Evolutionary conservation across 2,329 filamentous ascomycete genomes (phyloP), one percentile per base, ranked within the genome.

Genomic region (Neonectria coccinea): DNA sequence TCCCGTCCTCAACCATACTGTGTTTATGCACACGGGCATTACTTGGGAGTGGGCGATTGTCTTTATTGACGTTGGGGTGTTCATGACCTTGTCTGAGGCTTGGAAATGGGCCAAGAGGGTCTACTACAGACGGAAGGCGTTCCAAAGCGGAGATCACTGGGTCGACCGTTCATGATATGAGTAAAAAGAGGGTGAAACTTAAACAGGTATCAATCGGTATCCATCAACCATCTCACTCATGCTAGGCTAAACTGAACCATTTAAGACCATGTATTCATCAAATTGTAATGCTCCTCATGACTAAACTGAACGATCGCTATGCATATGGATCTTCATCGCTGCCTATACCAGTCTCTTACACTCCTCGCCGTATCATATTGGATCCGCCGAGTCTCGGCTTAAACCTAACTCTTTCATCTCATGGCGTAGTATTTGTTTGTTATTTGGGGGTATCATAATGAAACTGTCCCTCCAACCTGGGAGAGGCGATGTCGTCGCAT

Each of bases 41-140:
- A 83, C 79, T 10, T 90, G 88, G 89, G 90, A 92, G 75, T 92
- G 89, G 90, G 88, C 82, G 0, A 84, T 92, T 53, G 88, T 91
- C 1, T 87, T 92, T 65, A 78, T 90, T 25, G 85, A 85, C 20
- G 82, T 86, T 0, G 73, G 84, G 0, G 70, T 92, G 2, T 93
- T 92, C 79, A 87, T 92, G 73, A 69, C 80, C 0, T 87, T 89
- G 1, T 82, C 88, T 1, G 90, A 92, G 78, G 65, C 78, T 4
- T 93, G 89, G 88, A 92, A 92, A 77, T 91, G 84, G 83, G 80
- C 73, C 16, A 93, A 92, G 82, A 80, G 91, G 2, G 72, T 83
- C 27, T 87, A 81, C 67, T 83, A 86, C 70, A 77, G 84, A n/a
- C 68, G 71, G 25, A 68, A 70, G 62, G 44, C 66, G 9, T 56